Base-by-base conservation (phyloP, 805 yeast genomes). In the Brettanomyces custersianus region DNA sequence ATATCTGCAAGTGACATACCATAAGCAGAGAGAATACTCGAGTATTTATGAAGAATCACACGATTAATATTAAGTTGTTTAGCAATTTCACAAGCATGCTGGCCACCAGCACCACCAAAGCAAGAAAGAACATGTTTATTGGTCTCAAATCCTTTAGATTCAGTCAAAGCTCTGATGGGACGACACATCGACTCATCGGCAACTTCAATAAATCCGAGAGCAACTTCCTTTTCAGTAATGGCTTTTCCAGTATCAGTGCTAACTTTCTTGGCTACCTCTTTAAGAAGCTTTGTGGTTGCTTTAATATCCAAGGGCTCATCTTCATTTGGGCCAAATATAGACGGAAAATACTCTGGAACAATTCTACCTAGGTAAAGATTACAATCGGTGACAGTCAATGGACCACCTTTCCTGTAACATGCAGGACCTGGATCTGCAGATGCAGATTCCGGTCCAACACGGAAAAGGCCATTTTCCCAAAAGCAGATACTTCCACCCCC, bases 61-160 rank as follows among this genome's bases (percentile, higher is more conserved):
- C 74, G 71, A 11, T 64, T 54, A 33, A 86, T 80, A 7, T 87
- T 87, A 40, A 86, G 63, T 19, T 71, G 67, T 39, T 72, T 66
- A 1, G 94, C 94, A 24, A 86, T 77, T 8, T 82, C 77, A 33
- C 73, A 77, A 2, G 92, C 88, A 56, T 83, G 88, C 58, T 86
- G 95, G 7, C 95, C 95, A 36, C 95, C 95, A 19, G 94, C 94
- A 33, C 95, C 95, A 32, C 95, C 95, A 59, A 86, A 86, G 2
- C 88, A 71, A 2, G 87, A 94, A 40, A 86, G 59, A 39, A 79
- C 62, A 54, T 86, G 95, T 9, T 70, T 62, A 9, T 80, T 54
- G 1, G 76, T 67, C 28, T 72, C 66, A 49, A 77, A 75, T 4
- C 95, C 95, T 50, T 77, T 83, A 2, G 90, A 84, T 52, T 85